Conservation (phyloP, 148 eudicot species). For the Cornus suecica region DNA sequence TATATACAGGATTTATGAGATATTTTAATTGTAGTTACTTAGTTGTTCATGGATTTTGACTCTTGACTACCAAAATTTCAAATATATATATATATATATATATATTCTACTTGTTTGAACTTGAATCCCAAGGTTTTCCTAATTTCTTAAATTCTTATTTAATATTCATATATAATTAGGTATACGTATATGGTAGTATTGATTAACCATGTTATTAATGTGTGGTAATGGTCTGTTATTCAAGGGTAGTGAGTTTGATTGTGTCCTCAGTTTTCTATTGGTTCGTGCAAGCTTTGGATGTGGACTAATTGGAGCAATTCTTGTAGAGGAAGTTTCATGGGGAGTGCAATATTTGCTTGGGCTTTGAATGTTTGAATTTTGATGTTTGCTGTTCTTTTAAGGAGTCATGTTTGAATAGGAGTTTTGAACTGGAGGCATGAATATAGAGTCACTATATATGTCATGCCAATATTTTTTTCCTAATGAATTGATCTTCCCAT, state of each 20-base stretch:
- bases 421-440: background rate
- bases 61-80: slow-evolving; percentile 2
- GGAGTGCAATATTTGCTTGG: background rate
- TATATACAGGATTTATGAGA: background rate
- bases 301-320: background rate
- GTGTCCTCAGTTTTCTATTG: background rate
- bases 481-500: no score
- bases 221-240: background rate
- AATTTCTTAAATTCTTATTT: background rate
- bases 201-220: background rate
- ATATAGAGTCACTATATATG: background rate
- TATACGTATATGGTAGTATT: background rate
- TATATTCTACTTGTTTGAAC: no score
- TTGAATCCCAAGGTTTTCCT: background rate
- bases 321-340: background rate
- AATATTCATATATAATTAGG: background rate
- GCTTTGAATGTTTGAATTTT: background rate
- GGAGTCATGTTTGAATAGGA: background rate
- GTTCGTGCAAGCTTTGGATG: background rate
- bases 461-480: background rate
- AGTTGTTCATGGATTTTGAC: slow-evolving; percentile 4
- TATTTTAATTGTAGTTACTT: background rate
- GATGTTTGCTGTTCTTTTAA: background rate
- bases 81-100: background rate
- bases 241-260: background rate